Conservation (phyloP, 352 stramenopile genomes). For the Pythium grandisporangium region DNA sequence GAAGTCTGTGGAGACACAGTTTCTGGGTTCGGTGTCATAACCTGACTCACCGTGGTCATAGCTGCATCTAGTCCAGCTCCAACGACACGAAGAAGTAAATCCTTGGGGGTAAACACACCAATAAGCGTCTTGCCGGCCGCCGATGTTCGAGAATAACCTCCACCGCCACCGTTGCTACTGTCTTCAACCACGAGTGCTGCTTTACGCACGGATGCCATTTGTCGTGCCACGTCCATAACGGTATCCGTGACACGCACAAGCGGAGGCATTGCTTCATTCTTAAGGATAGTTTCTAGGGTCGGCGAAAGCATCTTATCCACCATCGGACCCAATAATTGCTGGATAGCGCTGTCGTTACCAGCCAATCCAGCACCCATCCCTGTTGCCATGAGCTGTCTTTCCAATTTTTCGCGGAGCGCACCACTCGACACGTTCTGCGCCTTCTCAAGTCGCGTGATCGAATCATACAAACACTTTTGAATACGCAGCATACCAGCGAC, state of each 20-base stretch:
- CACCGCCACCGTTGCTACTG: not conserved
- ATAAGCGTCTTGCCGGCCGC: slow-evolving; percentile 74
- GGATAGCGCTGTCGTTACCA: slow-evolving; percentile 46
- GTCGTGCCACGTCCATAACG: slow-evolving; percentile 77
- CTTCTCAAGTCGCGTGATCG: slow-evolving; percentile 95
- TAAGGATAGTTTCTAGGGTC: slow-evolving; percentile 73
- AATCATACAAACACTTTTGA: slow-evolving; percentile 98
- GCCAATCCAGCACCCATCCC: slow-evolving; percentile 34
- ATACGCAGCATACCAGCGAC: slow-evolving; percentile 97
- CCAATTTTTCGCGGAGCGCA: slow-evolving; percentile 56
- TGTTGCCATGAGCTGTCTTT: slow-evolving; percentile 67
- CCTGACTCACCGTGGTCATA: slow-evolving; percentile 83
- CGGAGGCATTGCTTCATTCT: slow-evolving; percentile 67
- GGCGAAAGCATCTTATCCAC: slow-evolving; percentile 82
- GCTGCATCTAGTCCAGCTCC: slow-evolving; percentile 87
- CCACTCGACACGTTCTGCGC: slow-evolving; percentile 68
- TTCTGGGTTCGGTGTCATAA: slow-evolving; percentile 97
- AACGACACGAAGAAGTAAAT: slow-evolving; percentile 94
- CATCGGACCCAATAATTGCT: slow-evolving; percentile 74
- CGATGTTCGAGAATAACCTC: slow-evolving; percentile 5
- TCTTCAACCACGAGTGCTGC: slow-evolving; percentile 78
- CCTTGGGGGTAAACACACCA: slow-evolving; percentile 97
- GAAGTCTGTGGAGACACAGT: slow-evolving; percentile 87
- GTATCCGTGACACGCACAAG: slow-evolving; percentile 69
- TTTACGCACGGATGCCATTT: slow-evolving; percentile 80